phyloP scores from a whole-genome alignment of 2,329 filamentous ascomycete species.

The Talaromyces atroroseus region DNA sequence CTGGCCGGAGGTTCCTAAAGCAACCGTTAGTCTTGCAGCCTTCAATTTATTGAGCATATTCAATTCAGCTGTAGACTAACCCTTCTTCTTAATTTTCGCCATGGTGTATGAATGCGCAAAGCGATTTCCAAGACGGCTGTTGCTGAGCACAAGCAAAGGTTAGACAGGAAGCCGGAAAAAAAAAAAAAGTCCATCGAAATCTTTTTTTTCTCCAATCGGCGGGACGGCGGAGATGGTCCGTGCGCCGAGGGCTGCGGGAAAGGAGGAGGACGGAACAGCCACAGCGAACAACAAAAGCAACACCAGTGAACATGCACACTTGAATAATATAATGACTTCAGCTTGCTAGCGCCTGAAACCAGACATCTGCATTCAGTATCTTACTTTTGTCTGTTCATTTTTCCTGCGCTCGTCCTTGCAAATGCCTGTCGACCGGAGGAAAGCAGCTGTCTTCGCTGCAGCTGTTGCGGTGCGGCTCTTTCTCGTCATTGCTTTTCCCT shows the following conservation, averaged over 20 bases:
- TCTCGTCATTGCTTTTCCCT: constrained; percentile 75
- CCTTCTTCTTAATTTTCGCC: constrained; percentile 86
- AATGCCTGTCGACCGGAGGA: constrained; percentile 55
- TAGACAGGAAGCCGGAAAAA: constrained; percentile 13
- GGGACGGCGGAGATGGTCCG: constrained; percentile 29
- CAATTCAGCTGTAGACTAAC: constrained; percentile 32
- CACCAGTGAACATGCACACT: background rate
- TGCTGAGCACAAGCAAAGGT: constrained; percentile 24
- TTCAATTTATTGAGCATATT: constrained; percentile 18
- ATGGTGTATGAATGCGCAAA: constrained; percentile 41
- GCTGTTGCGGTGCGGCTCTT: constrained; percentile 74
- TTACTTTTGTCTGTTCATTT: background rate
- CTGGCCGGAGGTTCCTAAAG: constrained; percentile 70
- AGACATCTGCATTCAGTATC: too few relatives aligned
- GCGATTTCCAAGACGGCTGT: constrained; percentile 8
- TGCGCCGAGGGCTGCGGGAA: constrained; percentile 20
- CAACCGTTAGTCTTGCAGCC: background rate
- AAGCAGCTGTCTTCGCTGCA: constrained; percentile 63
- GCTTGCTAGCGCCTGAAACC: background rate
- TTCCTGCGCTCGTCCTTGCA: constrained; percentile 1
- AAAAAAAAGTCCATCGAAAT: constrained; percentile 31
- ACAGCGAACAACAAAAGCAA: constrained; percentile 17
- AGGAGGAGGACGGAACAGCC: constrained; percentile 17
- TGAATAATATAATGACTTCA: background rate
- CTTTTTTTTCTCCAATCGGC: constrained; percentile 14